Conservation (phyloP, 371 early-diverging fungal genomes). For the Syncephalastrum contaminatum region DNA sequence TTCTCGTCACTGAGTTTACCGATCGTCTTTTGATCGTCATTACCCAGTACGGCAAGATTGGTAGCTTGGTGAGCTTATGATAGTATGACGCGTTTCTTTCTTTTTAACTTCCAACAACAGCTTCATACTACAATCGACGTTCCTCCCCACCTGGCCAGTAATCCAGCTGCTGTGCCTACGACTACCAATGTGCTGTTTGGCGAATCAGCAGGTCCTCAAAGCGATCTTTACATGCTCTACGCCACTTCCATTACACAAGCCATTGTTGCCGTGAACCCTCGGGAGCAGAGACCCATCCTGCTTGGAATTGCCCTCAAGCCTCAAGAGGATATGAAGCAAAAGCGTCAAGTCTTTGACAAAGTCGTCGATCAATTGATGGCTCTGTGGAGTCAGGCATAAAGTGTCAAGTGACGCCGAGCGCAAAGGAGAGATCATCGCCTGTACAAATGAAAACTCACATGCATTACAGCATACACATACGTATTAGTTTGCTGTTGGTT, state of each 20-base stretch:
- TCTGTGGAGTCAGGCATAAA: conserved; percentile 37
- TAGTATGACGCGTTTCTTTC: neutral
- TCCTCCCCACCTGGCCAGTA: conserved; percentile 39
- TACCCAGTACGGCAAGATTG: conserved; percentile 64
- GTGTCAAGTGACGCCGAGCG: no score
- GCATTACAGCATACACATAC: no score
- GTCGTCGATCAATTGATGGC: conserved; percentile 42
- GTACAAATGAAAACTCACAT: no score
- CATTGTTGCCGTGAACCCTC: conserved; percentile 60
- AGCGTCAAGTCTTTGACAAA: conserved; percentile 33
- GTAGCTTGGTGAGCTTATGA: conserved; percentile 56
- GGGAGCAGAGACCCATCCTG: conserved; percentile 58
- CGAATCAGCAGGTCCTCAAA: conserved; percentile 48
- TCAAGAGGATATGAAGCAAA: conserved; percentile 29
- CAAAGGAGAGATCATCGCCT: no score
- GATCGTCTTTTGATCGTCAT: conserved; percentile 68
- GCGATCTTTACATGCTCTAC: conserved; percentile 62
- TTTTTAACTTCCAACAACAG: conserved; percentile 18
- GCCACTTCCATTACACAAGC: conserved; percentile 66
- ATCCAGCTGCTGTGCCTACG: conserved; percentile 47
- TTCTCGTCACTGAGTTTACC: conserved; percentile 56
- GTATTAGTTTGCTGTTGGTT: no score
- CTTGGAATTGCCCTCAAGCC: conserved; percentile 64
- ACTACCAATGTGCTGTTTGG: conserved; percentile 54
- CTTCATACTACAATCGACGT: conserved; percentile 51